These are phyloP conservation scores for Globisporangium camurandrum DNA, from an alignment of 352 stramenopile genomes.

Conservation along the genomic window DNA sequence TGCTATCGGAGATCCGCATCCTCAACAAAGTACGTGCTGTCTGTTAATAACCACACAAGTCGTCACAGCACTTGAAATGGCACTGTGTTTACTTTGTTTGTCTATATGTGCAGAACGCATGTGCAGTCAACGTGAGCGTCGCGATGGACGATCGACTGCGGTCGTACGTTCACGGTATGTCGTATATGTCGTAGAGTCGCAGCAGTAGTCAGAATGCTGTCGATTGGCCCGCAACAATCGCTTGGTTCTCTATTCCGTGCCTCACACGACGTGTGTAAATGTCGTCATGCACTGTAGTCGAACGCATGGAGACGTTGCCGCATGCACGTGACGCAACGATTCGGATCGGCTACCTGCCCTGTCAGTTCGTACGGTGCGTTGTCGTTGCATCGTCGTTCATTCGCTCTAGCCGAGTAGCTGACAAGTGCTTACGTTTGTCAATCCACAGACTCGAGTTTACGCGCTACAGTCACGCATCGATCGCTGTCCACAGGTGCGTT, in stretches of 20 bases:
- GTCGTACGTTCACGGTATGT: conserved; percentile 55
- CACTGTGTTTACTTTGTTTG: not conserved
- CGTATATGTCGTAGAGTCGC: too few relatives aligned
- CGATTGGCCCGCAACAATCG: too few relatives aligned
- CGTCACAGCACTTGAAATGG: too few relatives aligned
- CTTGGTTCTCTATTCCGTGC: too few relatives aligned
- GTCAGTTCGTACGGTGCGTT: conserved; percentile 46
- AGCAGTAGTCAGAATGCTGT: too few relatives aligned
- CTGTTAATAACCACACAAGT: not conserved
- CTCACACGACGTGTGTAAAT: not conserved
- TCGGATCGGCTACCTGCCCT: conserved; percentile 54
- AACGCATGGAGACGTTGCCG: conserved; percentile 35
- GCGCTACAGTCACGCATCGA: conserved; percentile 36
- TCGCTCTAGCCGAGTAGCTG: not conserved
- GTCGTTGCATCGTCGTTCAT: not conserved
- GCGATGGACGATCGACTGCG: conserved; percentile 55
- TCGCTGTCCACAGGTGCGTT: conserved; percentile 57
- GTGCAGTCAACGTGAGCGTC: conserved; percentile 51
- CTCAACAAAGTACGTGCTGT: conserved; percentile 48
- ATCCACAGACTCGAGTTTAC: conserved; percentile 49
- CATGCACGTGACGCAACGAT: conserved; percentile 49
- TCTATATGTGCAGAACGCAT: conserved; percentile 39
- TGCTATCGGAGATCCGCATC: conserved; percentile 62
- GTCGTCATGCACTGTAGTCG: conserved; percentile 22
- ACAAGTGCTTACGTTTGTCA: too few relatives aligned